Base-by-base conservation (phyloP, 345 rosid genomes). In the Gossypium turneri region DNA sequence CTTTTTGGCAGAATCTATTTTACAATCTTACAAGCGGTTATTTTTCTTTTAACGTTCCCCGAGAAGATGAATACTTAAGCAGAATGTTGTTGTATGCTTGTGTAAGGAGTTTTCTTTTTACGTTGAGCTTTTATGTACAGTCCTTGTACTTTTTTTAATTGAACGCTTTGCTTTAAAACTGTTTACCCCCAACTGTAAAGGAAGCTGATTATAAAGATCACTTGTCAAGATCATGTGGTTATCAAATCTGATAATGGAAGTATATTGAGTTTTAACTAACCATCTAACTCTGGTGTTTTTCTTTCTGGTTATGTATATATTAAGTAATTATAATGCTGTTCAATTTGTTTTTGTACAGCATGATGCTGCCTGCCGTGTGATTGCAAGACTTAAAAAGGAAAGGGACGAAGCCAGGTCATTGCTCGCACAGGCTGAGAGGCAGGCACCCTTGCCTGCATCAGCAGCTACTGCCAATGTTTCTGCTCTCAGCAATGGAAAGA, bases 331-430 rank as follows among this genome's bases (percentile, higher is more conserved):
- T 47, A 67, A 47, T 45, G 17, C 65, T 73, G 22, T 51, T 77
- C 59, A 25, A 34, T 11, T 59, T 71, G 68, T 2, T 67, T 45
- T 17, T 61, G 83, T 69, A 77, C 87, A 95, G 99, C 99, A 89
- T 82, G 99, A 95, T 87, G 97, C 98, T 80, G 98, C 99, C 64
- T 95, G 99, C 86, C 98, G 98, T 19, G 99, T 95, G 76, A 95
- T 95, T 87, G 99, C 98, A 59, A 91, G 99, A 78, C 92, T 95
- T 70, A 93, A 84, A 76, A 95, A 91, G 79, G 99, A 95, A 85
- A 87, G 94, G 78, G 96, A 95, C 76, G 99, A 95, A 78, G 90
- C 98, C 22, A 86, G 88, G 75, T 81, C 92, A 50, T 88, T 95
- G 69, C 99, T 95, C 79, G 84, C 93, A 66, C 86, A 88, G 71